A percentile compares a stretch with the other conserved stretches of the same genome.
Evolutionary conservation across 2,329 filamentous ascomycete species (phyloP).

Genomic region (Exophiala sp.): DNA sequence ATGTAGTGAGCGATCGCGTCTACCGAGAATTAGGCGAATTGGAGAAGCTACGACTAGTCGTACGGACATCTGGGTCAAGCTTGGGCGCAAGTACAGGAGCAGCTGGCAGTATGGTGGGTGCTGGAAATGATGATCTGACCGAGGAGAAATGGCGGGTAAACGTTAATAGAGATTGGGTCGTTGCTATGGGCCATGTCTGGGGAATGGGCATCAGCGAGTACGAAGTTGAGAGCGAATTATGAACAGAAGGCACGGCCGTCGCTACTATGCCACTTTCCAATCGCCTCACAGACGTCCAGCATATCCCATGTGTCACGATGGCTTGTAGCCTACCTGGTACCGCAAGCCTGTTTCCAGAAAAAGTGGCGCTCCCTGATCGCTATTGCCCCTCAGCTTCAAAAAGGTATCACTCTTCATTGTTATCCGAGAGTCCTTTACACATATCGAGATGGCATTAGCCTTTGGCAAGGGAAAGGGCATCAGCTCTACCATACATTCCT

Average conservation of each 20-base stretch:
- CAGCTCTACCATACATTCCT: too few species aligned
- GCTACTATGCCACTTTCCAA: too few species aligned
- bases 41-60: slow-evolving; percentile 45
- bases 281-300: too few species aligned
- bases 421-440: too few species aligned
- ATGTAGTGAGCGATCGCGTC: slow-evolving; percentile 41
- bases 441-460: too few species aligned
- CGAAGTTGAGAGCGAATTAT: slow-evolving; percentile 33
- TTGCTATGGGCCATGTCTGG: slow-evolving; percentile 38
- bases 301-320: too few species aligned
- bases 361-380: too few species aligned
- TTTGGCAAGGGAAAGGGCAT: too few species aligned
- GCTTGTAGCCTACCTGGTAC: too few species aligned
- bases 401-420: too few species aligned
- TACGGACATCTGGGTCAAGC: slow-evolving; percentile 36
- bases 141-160: slow-evolving; percentile 48
- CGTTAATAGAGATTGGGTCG: slow-evolving; percentile 47
- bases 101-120: slow-evolving; percentile 37
- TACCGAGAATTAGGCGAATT: slow-evolving; percentile 46
- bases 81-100: slow-evolving; percentile 24
- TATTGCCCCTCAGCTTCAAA: too few species aligned
- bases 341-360: too few species aligned
- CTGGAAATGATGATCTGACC: slow-evolving; percentile 31
- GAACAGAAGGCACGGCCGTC: not conserved
- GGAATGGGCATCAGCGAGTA: slow-evolving; percentile 45